Evolutionary conservation across 148 eudicot genomes (phyloP), one percentile per base, ranked within the genome.

Genomic region (Diospyros lotus): DNA sequence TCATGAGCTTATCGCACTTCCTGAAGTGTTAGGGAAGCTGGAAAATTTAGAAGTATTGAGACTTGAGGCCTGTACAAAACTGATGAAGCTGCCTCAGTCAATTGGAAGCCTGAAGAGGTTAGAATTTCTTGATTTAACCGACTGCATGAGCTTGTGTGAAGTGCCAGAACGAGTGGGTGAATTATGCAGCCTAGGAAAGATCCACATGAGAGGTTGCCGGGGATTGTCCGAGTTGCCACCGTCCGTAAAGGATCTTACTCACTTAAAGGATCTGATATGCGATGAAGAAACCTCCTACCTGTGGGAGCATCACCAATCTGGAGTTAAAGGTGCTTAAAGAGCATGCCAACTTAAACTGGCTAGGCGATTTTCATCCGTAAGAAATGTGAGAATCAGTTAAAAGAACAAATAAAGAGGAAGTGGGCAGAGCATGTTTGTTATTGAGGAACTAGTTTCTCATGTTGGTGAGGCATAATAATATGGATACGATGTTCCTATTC

Each of bases 161-260:
- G 15, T 78, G 72, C 76, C 80, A 5, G 59, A 1, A 66, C 50
- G 41, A 46, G 42, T 78, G 43, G 76, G 76, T 3, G 72, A 73
- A 65, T 68, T 78, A 59, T 17, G 52, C 18, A 41, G 67, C 66
- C 58, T 78, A 11, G 4, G 42, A 66, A 42, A 14, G 52, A 18
- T 78, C 13, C 40, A 78, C 73, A 66, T 78, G 80, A 78, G 66
- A 53, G 76, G 73, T 66, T 78, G 80, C 46, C n/a, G 48, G 15
- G 76, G 59, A 51, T 48, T 78, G 39, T 15, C 11, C 38, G 50
- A 77, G 71, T 4, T 77, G 56, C 72, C 76, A 13, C 7, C 12
- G 46, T 72, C 80, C n/a, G 61, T 78, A 2, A 42, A n/a, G 40
- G 15, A n/a, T 39, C 72, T 78, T 44, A 12, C 3, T 46, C 10